These are phyloP conservation scores for Saccharomycopsis microspora DNA, from an alignment of 805 yeast species.

Conservation along the genomic window DNA sequence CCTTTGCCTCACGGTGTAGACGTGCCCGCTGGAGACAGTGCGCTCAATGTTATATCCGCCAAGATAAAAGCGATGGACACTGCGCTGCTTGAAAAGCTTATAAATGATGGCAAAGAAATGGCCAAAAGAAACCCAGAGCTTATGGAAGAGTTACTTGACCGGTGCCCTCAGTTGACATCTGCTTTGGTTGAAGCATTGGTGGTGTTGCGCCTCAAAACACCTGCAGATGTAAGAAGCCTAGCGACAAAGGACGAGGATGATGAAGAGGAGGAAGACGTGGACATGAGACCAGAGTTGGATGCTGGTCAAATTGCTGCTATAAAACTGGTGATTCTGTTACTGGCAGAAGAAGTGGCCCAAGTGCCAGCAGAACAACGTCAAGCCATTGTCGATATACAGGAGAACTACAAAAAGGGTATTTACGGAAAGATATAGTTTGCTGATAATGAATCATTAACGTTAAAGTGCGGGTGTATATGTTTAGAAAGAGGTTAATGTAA, in stretches of 20 bases:
- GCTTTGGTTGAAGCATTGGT: slow-evolving; percentile 70
- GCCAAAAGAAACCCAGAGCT: slow-evolving; percentile 42
- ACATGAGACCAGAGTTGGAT: neutral
- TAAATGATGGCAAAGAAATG: slow-evolving; percentile 51
- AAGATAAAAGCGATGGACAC: slow-evolving; percentile 37
- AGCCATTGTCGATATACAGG: slow-evolving; percentile 20
- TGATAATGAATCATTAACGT: no score
- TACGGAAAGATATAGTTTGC: slow-evolving; percentile 18
- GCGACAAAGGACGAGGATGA: slow-evolving; percentile 9
- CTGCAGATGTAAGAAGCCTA: slow-evolving; percentile 16
- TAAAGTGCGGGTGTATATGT: no score
- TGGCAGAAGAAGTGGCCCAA: slow-evolving; percentile 37
- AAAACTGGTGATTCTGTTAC: slow-evolving; percentile 38
- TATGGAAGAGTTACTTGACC: slow-evolving; percentile 47
- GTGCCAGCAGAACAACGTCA: slow-evolving; percentile 40
- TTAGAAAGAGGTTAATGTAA: no score
- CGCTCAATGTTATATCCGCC: slow-evolving; percentile 33
- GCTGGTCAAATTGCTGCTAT: slow-evolving; percentile 33
- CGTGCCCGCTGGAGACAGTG: slow-evolving; percentile 22
- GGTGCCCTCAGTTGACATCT: slow-evolving; percentile 73
- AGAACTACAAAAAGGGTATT: slow-evolving; percentile 21
- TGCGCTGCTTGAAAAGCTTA: slow-evolving; percentile 33
- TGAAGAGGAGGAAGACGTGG: neutral
- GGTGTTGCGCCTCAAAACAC: slow-evolving; percentile 25
- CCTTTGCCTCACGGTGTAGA: slow-evolving; percentile 46